Evolutionary conservation across 169 alveolate genomes (phyloP), one percentile per base, ranked within the genome.

Genomic region (Neospora caninum): DNA sequence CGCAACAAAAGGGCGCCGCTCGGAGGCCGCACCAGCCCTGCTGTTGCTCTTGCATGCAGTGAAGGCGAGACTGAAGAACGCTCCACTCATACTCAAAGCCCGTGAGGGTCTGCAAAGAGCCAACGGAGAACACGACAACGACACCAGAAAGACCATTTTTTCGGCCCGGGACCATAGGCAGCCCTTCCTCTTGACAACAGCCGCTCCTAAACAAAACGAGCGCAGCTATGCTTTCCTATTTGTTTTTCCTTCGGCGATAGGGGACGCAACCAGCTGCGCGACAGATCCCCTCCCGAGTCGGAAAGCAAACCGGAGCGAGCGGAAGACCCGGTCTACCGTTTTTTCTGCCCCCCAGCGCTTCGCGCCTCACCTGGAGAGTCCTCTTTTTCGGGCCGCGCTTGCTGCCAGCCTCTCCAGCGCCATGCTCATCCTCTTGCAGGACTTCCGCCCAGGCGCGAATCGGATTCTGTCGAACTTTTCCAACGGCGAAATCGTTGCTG

Each of bases 401-500:
- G 43, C 45, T 20, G 41, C 84, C 42, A 41, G 22, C 42, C 27
- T 31, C 84, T 34, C 39, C 84, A 18, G 84, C 84, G 1, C 84
- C 84, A 43, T 58, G 67, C 25, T 42, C 58, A 29, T 49, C 91
- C 64, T 88, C 93, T 73, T 93, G 93, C 29, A 69, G 69, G 78
- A 70, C 88, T 29, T 67, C 80, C 10, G 86, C 88, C 93, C 97
- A 95, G 83, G 97, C 98, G 43, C 95, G 93, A 80, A 97, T 96
- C 29, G 98, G 97, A 64, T 97, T 93, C 94, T 96, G 96, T 41
- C 97, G 94, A 39, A 97, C 97, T 80, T 96, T 97, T 88, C 96
- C 97, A 39, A 97, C 92, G 31, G 98, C 98, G 83, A 97, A 97
- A 88, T 97, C 98, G 43, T 96, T 95, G 67, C 97, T 88, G 64